Evolutionary conservation across 371 early-diverging fungal genomes (phyloP).

Genomic region (Mortierella sp.): DNA sequence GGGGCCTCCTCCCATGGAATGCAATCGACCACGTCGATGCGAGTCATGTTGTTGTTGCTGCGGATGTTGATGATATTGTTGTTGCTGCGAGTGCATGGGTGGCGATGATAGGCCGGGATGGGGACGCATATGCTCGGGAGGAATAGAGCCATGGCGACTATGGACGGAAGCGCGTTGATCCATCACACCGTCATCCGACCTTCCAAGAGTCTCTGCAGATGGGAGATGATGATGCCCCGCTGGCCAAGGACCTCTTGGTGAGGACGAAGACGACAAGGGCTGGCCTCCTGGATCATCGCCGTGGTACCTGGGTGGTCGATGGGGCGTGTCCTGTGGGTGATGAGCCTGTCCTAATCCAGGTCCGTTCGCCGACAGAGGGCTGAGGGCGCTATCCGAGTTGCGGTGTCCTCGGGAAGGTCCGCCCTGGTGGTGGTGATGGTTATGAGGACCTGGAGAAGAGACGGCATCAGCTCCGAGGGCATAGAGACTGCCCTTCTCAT

Average conservation of each 20-base stretch:
- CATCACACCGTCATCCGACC: background rate
- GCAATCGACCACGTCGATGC: constrained; percentile 34
- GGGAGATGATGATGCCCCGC: background rate
- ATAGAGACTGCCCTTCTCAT: constrained; percentile 5
- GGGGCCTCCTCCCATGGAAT: constrained; percentile 28
- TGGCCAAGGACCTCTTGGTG: background rate
- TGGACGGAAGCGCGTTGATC: background rate
- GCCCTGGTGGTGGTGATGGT: background rate
- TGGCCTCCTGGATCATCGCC: constrained; percentile 3
- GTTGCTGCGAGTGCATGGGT: background rate
- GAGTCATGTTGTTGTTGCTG: constrained; percentile 20
- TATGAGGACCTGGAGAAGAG: background rate
- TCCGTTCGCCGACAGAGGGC: background rate
- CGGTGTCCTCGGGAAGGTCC: background rate
- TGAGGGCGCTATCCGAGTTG: background rate
- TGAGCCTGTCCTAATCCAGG: background rate
- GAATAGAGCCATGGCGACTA: background rate
- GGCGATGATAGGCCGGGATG: background rate
- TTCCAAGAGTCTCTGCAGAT: background rate
- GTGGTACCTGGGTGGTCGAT: background rate
- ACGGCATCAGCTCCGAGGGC: background rate
- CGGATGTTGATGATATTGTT: background rate
- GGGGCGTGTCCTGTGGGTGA: background rate
- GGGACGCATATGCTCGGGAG: constrained; percentile 1
- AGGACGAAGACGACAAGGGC: background rate